Evolutionary conservation across 768 basidiomycete species (phyloP).

Genomic region (Pleurotus giganteus): DNA sequence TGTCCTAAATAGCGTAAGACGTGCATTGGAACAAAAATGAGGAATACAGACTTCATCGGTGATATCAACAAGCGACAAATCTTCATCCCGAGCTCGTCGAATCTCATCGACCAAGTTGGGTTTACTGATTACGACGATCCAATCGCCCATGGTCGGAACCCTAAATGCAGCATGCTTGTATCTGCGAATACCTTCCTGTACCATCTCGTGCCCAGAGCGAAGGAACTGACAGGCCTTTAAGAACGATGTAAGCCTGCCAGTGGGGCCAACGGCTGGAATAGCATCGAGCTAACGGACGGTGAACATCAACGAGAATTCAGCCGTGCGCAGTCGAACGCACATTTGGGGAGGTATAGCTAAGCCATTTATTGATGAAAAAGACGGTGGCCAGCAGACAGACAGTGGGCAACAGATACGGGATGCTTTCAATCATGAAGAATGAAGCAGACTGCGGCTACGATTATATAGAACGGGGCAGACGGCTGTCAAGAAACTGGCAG

Average conservation of each 20-base stretch:
- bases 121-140: conserved; percentile 31
- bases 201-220: conserved; percentile 18
- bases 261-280: conserved; percentile 38
- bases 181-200: conserved; percentile 32
- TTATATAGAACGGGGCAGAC: no score
- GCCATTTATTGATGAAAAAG: background rate
- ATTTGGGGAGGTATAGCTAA: background rate
- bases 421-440: no score
- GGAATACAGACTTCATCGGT: conserved; percentile 1
- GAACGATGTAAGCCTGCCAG: conserved; percentile 29
- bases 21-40: background rate
- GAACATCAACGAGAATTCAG: background rate
- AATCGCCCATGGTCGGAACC: conserved; percentile 22
- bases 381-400: background rate
- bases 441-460: no score
- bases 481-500: no score
- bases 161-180: conserved; percentile 11
- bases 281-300: conserved; percentile 16
- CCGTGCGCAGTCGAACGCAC: background rate
- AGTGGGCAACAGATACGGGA: no score
- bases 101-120: conserved; percentile 30
- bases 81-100: conserved; percentile 27
- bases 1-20: background rate
- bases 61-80: conserved; percentile 19
- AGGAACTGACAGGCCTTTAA: conserved; percentile 26